These are phyloP conservation scores for Agaricales sp. DNA, from an alignment of 1,284 basidiomycete genomes.

Conservation along the genomic window DNA sequence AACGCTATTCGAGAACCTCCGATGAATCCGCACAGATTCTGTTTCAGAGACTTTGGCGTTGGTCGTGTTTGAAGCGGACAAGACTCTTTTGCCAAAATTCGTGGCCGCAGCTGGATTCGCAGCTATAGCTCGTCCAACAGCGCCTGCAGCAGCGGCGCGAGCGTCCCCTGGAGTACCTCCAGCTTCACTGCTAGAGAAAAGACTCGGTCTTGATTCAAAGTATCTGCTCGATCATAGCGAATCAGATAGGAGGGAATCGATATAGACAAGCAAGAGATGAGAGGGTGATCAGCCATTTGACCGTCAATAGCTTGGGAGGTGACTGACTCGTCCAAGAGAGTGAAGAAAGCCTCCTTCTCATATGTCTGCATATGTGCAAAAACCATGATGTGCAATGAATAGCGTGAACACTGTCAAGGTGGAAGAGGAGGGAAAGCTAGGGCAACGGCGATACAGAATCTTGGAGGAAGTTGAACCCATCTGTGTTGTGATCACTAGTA, in stretches of 20 bases:
- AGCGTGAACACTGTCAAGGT: too few relatives aligned
- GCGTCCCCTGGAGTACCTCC: conserved; percentile 10
- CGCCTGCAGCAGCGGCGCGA: conserved; percentile 28
- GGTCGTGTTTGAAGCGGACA: conserved; percentile 25
- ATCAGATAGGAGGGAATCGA: not conserved
- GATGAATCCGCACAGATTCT: too few relatives aligned
- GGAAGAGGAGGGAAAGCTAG: too few relatives aligned
- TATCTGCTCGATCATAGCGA: conserved; percentile 35
- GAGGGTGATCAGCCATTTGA: too few relatives aligned
- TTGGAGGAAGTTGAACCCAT: too few relatives aligned
- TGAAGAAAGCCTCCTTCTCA: conserved; percentile 74
- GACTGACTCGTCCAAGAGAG: conserved; percentile 66
- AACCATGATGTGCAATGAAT: conserved; percentile 35
- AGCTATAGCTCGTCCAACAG: conserved; percentile 36
- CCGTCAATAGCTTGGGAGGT: too few relatives aligned
- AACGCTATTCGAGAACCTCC: too few relatives aligned
- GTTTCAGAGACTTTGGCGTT: too few relatives aligned
- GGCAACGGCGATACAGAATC: too few relatives aligned
- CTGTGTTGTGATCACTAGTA: too few relatives aligned
- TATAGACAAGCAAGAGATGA: too few relatives aligned
- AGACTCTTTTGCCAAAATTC: conserved; percentile 28
- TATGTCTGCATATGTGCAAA: conserved; percentile 52
- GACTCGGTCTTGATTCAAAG: conserved; percentile 65
- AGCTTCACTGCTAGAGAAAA: conserved; percentile 22
- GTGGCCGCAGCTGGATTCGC: conserved; percentile 32